Conservation (phyloP, 345 rosid species). For the Balakata baccata region DNA sequence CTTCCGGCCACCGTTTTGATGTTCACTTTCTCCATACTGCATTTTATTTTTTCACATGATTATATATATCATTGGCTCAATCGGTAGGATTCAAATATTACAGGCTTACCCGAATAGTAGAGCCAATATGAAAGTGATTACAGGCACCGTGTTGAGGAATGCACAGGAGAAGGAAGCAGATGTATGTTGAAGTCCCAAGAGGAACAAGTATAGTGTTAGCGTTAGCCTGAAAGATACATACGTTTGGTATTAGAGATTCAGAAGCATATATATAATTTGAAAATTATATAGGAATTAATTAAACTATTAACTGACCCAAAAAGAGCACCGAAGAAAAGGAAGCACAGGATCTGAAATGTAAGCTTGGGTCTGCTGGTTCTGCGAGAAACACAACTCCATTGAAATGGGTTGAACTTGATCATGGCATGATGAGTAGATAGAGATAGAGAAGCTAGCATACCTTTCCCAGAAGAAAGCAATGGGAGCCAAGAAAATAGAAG, state of each 20-base stretch:
- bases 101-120: slow-evolving; percentile 21
- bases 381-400: neutral
- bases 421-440: neutral
- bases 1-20: slow-evolving; percentile 21
- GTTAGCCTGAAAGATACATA: slow-evolving; percentile 19
- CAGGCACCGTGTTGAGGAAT: slow-evolving; percentile 32
- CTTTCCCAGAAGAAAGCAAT: slow-evolving; percentile 28
- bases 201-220: slow-evolving; percentile 23
- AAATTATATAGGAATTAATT: too few relatives aligned
- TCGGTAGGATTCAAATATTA: too few relatives aligned
- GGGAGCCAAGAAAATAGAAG: slow-evolving; percentile 26
- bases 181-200: slow-evolving; percentile 28
- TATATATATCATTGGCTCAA: too few relatives aligned
- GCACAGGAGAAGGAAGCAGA: slow-evolving; percentile 29
- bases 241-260: neutral
- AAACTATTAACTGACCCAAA: slow-evolving; percentile 16
- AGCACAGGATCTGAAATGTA: slow-evolving; percentile 20
- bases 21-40: slow-evolving; percentile 18
- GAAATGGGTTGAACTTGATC: neutral
- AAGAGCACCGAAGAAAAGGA: slow-evolving; percentile 29
- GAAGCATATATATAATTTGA: neutral
- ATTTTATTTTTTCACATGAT: too few relatives aligned
- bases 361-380: slow-evolving; percentile 30
- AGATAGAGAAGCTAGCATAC: neutral
- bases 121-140: slow-evolving; percentile 25